Conservation (phyloP, 2,329 filamentous ascomycete species). For the Pleomassaria siparia region DNA sequence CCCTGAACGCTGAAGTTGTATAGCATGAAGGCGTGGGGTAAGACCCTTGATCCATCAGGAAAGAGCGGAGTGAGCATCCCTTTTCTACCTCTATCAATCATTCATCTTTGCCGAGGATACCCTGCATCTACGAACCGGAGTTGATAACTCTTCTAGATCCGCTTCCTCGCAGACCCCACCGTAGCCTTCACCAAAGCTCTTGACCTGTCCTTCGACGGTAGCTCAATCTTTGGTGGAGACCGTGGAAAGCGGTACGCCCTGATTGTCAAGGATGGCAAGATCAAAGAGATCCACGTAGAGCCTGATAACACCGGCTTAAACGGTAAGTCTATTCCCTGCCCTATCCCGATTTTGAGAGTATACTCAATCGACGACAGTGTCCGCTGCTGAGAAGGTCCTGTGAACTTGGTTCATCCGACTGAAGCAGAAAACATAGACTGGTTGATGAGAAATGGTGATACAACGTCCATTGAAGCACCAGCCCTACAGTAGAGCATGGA, state of each 20-base stretch:
- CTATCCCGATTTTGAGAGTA: not conserved
- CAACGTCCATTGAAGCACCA: no score
- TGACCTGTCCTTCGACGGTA: slow-evolving; percentile 78
- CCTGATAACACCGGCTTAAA: slow-evolving; percentile 83
- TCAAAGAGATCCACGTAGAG: slow-evolving; percentile 79
- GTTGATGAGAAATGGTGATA: no score
- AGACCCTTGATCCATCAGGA: slow-evolving; percentile 72
- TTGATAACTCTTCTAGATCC: slow-evolving; percentile 60
- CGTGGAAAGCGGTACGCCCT: slow-evolving; percentile 88
- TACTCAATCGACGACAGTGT: slow-evolving; percentile 23
- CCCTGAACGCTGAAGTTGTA: slow-evolving; percentile 1
- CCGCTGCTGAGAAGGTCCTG: slow-evolving; percentile 37
- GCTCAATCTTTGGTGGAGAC: slow-evolving; percentile 76
- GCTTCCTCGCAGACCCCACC: slow-evolving; percentile 82
- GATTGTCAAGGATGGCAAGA: slow-evolving; percentile 79
- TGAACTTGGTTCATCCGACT: slow-evolving; percentile 7
- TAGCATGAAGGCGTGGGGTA: slow-evolving; percentile 88
- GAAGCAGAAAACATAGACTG: no score
- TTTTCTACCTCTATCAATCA: not conserved
- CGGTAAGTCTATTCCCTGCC: slow-evolving; percentile 55
- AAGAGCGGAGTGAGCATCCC: slow-evolving; percentile 69
- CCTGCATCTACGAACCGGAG: not conserved
- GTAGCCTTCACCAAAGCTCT: slow-evolving; percentile 80
- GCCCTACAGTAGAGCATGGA: no score
- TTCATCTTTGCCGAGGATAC: not conserved